Evolutionary conservation across 1,139 yeast species (phyloP).

Genomic region (Pichia terricola): DNA sequence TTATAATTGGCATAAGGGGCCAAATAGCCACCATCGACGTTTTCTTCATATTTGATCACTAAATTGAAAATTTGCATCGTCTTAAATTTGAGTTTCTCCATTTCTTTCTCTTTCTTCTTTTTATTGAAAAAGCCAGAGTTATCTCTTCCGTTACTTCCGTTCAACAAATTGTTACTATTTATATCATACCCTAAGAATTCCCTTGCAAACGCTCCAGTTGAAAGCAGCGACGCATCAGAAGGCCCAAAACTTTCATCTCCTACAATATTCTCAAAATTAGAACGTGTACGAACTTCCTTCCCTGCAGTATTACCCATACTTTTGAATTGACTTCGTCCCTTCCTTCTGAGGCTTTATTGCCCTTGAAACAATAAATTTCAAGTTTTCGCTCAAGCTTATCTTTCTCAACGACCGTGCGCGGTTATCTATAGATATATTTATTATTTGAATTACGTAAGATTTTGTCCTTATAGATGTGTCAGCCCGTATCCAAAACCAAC

Average conservation of each 20-base stretch:
- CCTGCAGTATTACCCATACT: constrained; percentile 23
- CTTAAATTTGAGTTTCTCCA: constrained; percentile 38
- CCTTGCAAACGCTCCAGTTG: constrained; percentile 12
- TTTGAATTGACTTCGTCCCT: neutral
- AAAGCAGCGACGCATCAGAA: neutral
- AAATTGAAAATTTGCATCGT: constrained; percentile 48
- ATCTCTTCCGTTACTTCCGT: neutral
- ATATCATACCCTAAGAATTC: constrained; percentile 9
- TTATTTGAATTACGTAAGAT: too few relatives aligned
- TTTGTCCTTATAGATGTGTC: constrained; percentile 1
- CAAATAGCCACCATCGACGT: constrained; percentile 68
- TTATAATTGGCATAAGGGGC: constrained; percentile 88
- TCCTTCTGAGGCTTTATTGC: too few relatives aligned
- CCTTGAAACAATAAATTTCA: too few relatives aligned
- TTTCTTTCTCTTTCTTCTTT: constrained; percentile 21
- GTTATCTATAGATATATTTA: too few relatives aligned
- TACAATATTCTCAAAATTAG: neutral
- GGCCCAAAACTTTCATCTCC: neutral
- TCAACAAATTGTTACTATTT: constrained; percentile 6
- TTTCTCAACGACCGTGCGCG: too few relatives aligned
- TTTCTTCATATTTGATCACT: constrained; percentile 48
- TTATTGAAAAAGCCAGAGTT: neutral
- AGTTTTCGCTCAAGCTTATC: too few relatives aligned
- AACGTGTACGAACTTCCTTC: constrained; percentile 13
- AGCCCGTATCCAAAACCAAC: constrained; percentile 20